Percentiles rank a stretch among this genome's conserved stretches.
Conservation (phyloP, 306 rosid genomes). For the Citrullus colocynthis region DNA sequence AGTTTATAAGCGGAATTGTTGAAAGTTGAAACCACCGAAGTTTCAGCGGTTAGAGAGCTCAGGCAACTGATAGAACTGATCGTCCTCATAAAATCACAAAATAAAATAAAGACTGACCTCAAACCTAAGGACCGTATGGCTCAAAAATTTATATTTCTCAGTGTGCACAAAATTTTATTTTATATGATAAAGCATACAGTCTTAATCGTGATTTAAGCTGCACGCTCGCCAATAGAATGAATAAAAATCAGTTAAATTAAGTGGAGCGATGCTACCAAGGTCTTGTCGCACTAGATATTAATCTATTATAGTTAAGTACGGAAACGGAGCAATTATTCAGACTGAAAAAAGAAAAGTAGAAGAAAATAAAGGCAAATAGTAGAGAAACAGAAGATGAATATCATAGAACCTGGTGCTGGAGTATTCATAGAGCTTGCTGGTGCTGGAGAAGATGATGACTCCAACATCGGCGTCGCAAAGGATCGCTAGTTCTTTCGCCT, state of each 20-base stretch:
- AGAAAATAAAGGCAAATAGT: slow-evolving; percentile 6
- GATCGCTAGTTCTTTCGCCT: slow-evolving; percentile 88
- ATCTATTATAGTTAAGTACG: not conserved
- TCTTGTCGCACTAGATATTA: not conserved
- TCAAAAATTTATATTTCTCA: not conserved
- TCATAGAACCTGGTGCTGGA: slow-evolving; percentile 51
- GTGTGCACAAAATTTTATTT: not conserved
- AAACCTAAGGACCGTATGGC: not conserved
- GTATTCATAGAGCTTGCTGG: slow-evolving; percentile 75
- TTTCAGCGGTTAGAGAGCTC: not conserved
- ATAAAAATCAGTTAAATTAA: not conserved
- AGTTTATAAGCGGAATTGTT: not conserved
- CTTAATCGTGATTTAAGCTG: not conserved
- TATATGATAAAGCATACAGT: not conserved
- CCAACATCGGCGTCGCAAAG: slow-evolving; percentile 90
- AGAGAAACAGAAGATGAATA: not conserved
- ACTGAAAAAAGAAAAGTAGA: not conserved
- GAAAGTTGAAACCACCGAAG: not conserved
- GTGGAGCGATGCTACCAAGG: not conserved
- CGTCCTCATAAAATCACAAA: not conserved
- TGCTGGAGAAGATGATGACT: slow-evolving; percentile 83
- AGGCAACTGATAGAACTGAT: not conserved
- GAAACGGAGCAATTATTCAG: not conserved
- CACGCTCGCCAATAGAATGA: slow-evolving; percentile 3
- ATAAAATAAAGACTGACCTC: not conserved